Conservation (phyloP, 441 rosid species). For the Arabidopsis lyrata region DNA sequence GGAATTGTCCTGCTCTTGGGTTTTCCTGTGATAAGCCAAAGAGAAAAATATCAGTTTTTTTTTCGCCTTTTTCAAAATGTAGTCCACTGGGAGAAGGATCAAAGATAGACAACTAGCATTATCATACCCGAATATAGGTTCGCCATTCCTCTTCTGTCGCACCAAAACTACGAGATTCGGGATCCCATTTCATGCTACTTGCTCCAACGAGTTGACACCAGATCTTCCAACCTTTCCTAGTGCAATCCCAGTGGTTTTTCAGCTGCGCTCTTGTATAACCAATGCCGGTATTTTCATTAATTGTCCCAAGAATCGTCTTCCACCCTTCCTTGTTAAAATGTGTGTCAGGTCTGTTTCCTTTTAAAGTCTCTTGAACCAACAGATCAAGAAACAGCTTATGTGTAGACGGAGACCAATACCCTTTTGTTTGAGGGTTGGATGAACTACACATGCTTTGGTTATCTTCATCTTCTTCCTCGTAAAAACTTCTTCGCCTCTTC, state of each 20-base stretch:
- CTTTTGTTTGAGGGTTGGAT: constrained; percentile 46
- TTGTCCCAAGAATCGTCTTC: constrained; percentile 52
- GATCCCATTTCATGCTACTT: constrained; percentile 56
- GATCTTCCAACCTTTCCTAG: constrained; percentile 56
- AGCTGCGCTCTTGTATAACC: constrained; percentile 53
- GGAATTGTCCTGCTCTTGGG: constrained; percentile 59
- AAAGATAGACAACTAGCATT: constrained; percentile 6
- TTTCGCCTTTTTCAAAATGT: not conserved
- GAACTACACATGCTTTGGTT: constrained; percentile 42
- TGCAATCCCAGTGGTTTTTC: constrained; percentile 59
- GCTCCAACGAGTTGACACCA: constrained; percentile 55
- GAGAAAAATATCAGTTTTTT: not conserved
- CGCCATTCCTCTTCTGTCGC: constrained; percentile 58
- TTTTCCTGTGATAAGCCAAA: constrained; percentile 46
- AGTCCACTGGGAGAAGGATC: not conserved
- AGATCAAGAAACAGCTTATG: constrained; percentile 59
- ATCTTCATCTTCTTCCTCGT: constrained; percentile 24
- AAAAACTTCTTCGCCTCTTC: constrained; percentile 36
- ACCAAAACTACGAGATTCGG: constrained; percentile 46
- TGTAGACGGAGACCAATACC: constrained; percentile 54
- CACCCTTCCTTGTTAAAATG: constrained; percentile 56
- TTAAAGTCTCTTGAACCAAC: constrained; percentile 51
- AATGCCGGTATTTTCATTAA: constrained; percentile 48
- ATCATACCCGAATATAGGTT: constrained; percentile 48
- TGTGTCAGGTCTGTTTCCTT: constrained; percentile 55